Percentiles rank a stretch among this genome's conserved stretches.
phyloP scores from a whole-genome alignment of 306 rosid genomes.

The Cucurbita moschata region DNA sequence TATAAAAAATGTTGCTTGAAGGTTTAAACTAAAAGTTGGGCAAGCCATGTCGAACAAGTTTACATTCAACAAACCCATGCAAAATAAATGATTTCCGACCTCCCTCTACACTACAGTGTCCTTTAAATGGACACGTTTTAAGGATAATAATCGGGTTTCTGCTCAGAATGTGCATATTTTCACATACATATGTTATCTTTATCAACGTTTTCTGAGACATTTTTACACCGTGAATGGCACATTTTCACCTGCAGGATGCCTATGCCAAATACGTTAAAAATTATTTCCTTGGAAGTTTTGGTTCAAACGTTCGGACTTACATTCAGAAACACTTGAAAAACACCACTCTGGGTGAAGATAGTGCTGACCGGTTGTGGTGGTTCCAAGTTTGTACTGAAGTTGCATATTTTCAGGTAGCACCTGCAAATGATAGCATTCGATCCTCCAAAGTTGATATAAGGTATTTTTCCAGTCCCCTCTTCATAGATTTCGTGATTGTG shows the following conservation, averaged over 20 bases:
- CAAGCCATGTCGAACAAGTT: neutral
- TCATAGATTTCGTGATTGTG: neutral
- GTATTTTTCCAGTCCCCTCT: constrained; percentile 23
- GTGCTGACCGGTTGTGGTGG: constrained; percentile 79
- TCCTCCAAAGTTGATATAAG: constrained; percentile 63
- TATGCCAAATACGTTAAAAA: constrained; percentile 72
- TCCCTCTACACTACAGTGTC: neutral
- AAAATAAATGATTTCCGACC: neutral
- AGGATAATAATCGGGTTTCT: neutral
- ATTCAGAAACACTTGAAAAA: constrained; percentile 56
- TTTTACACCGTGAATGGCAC: constrained; percentile 13
- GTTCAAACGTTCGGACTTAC: constrained; percentile 31
- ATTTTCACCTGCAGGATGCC: constrained; percentile 40
- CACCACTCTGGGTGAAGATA: constrained; percentile 34
- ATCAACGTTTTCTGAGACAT: neutral
- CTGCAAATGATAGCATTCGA: constrained; percentile 70
- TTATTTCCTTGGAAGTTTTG: constrained; percentile 35
- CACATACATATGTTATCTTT: neutral
- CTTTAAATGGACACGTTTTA: neutral
- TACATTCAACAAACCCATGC: neutral
- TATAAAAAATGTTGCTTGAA: neutral
- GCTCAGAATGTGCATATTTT: neutral
- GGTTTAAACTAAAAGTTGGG: neutral
- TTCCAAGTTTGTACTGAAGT: constrained; percentile 97
- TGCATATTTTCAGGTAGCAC: constrained; percentile 97